Base-by-base conservation (phyloP, 352 stramenopile species). In the Phytopythium helicoides region DNA sequence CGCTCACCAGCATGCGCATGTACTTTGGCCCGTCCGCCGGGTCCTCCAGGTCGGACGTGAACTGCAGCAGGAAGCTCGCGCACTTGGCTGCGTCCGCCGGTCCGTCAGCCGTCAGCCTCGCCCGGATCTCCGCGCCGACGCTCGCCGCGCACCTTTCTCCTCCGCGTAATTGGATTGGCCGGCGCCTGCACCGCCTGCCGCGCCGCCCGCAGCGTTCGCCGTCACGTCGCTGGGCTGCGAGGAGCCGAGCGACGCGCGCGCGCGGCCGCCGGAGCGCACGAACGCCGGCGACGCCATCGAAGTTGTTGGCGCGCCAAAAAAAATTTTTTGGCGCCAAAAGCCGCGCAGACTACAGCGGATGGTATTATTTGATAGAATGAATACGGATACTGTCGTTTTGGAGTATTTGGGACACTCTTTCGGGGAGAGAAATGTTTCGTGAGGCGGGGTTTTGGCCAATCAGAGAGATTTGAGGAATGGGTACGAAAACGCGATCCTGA, bases 1-100 rank as follows among this genome's bases (percentile, higher is more conserved):
- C 19, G 19, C 66, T 46, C 66, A 94, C 84, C 79, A 94, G 33
- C 64, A 94, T 90, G 37, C 77, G 79, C 51, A 66, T 58, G 35
- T 94, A 94, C 66, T 94, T 94, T 44, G 81, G 80, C 16, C 58
- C 76, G 16, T 78, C 65, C 21, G 52, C 54, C 0, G 76, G 64
- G 4, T 89, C 77, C 56, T 89, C 79, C 48, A 92, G 55, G 52
- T 89, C 86, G n/a, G 80, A 92, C 37, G 64, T 77, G 50, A 87
- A 94, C 23, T 78, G 80, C 7, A 74, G 47, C 45, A 94, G 57
- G 60, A 94, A 94, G 18, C 72, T 55, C n/a, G 71, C 58, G 56
- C 80, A 92, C 68, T 92, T 94, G 11, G 72, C 84, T 94, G 38
- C 2, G n/a, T n/a, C n/a, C n/a, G n/a, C n/a, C n/a, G n/a, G n/a